These are phyloP conservation scores for Pyrenula massariospora DNA, from an alignment of 495 filamentous ascomycete species.

Conservation along the genomic window DNA sequence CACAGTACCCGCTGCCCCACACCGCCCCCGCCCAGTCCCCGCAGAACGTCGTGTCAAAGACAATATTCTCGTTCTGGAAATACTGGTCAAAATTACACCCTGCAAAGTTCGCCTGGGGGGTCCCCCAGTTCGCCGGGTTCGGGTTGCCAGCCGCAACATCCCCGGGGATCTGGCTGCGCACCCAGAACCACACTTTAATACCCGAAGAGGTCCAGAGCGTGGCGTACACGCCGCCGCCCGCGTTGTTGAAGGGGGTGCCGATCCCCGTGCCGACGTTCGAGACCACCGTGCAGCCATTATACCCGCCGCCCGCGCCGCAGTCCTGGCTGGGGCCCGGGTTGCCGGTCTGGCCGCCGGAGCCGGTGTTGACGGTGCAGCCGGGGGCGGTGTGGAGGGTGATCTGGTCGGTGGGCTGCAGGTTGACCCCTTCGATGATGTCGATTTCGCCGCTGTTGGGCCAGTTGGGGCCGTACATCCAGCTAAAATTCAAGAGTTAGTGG, in stretches of 20 bases:
- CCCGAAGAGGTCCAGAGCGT: slow-evolving; percentile 56
- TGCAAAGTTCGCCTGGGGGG: slow-evolving; percentile 53
- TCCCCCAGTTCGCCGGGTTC: slow-evolving; percentile 52
- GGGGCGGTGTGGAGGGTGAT: slow-evolving; percentile 66
- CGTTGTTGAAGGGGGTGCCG: slow-evolving; percentile 60
- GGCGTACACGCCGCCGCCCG: slow-evolving; percentile 66
- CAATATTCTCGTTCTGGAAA: slow-evolving; percentile 62
- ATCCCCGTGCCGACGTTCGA: slow-evolving; percentile 41
- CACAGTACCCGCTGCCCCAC: slow-evolving; percentile 25
- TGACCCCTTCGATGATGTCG: slow-evolving; percentile 86
- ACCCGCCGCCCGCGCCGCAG: slow-evolving; percentile 42
- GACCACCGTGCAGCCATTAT: slow-evolving; percentile 34
- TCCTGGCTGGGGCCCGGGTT: slow-evolving; percentile 31
- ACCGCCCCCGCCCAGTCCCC: slow-evolving; percentile 77
- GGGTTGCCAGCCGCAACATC: slow-evolving; percentile 47
- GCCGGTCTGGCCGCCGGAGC: slow-evolving; percentile 34
- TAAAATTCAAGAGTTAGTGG: not conserved
- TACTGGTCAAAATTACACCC: slow-evolving; percentile 55
- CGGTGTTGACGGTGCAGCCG: slow-evolving; percentile 44
- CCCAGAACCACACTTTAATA: slow-evolving; percentile 74
- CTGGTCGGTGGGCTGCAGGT: slow-evolving; percentile 47
- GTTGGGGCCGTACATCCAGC: slow-evolving; percentile 58
- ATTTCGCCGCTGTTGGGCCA: slow-evolving; percentile 82
- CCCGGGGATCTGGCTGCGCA: slow-evolving; percentile 44
- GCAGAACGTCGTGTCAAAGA: slow-evolving; percentile 80